These are phyloP conservation scores for Arctostaphylos glauca DNA, from an alignment of 148 eudicot genomes.

Conservation along the genomic window DNA sequence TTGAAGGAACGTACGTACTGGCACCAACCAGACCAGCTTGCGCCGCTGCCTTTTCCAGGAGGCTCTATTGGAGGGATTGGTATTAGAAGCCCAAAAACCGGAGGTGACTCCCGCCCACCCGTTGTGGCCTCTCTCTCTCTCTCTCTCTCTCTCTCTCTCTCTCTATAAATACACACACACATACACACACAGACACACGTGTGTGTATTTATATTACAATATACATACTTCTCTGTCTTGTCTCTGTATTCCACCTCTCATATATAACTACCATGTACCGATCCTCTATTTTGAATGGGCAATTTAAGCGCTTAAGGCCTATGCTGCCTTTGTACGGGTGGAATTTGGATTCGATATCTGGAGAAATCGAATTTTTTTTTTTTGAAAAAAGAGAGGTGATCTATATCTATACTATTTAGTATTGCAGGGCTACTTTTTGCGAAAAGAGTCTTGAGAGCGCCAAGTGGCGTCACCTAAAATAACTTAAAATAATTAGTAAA, in stretches of 20 bases:
- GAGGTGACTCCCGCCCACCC: slow-evolving; percentile 8
- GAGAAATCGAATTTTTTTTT: too few species aligned
- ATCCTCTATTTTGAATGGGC: not conserved
- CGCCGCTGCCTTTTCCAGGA: not conserved
- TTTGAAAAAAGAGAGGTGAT: too few species aligned
- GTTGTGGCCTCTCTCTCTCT: slow-evolving; percentile 8
- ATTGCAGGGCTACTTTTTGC: too few species aligned
- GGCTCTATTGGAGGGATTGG: not conserved
- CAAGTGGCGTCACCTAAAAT: too few species aligned
- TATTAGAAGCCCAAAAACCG: not conserved
- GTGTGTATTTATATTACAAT: not conserved
- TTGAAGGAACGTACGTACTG: not conserved
- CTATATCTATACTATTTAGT: too few species aligned
- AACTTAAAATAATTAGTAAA: too few species aligned
- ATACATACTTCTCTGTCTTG: not conserved
- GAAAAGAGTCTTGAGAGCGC: too few species aligned
- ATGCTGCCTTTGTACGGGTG: too few species aligned
- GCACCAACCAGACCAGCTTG: not conserved
- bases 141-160: not conserved
- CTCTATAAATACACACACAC: not conserved
- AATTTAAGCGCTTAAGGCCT: not conserved
- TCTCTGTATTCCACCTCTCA: slow-evolving; percentile 1
- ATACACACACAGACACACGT: not conserved
- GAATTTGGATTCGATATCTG: too few species aligned
- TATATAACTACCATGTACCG: not conserved